Conservation (phyloP, 2,329 filamentous ascomycete genomes). For the Cladosporium oxysporum region DNA sequence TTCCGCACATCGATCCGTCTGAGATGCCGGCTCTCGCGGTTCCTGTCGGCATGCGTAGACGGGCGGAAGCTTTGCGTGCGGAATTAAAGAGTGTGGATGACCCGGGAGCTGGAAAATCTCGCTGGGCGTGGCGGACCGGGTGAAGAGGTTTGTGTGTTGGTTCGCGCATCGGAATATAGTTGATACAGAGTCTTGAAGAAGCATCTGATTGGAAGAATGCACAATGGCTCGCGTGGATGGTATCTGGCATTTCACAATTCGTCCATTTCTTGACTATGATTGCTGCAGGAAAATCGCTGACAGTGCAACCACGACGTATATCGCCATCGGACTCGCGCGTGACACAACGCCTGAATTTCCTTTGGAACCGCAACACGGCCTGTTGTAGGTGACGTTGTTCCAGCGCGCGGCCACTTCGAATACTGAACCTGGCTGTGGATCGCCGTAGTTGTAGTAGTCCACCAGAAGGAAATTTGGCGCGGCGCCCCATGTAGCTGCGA, state of each 20-base stretch:
- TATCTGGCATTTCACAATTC: neutral
- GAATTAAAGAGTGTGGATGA: neutral
- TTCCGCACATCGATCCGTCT: neutral
- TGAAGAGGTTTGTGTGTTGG: neutral
- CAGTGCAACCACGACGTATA: neutral
- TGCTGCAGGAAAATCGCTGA: neutral
- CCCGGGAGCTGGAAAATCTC: neutral
- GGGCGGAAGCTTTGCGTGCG: neutral
- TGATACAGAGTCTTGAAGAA: too few species aligned
- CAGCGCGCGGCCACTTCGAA: constrained; percentile 72
- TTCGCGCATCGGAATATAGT: too few species aligned
- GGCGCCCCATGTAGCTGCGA: constrained; percentile 58
- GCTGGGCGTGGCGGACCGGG: neutral
- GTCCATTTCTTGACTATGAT: neutral
- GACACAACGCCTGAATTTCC: neutral
- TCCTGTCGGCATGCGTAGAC: neutral
- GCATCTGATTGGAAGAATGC: neutral
- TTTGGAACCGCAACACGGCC: constrained; percentile 57
- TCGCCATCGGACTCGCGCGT: neutral
- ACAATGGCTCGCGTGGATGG: neutral
- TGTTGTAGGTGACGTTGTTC: constrained; percentile 71
- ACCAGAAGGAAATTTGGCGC: constrained; percentile 79
- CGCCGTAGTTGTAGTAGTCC: constrained; percentile 78
- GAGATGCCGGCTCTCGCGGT: neutral
- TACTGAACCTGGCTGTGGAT: constrained; percentile 65